Evolutionary conservation across 345 rosid species (phyloP).

Genomic region (Hypericum androsaemum): DNA sequence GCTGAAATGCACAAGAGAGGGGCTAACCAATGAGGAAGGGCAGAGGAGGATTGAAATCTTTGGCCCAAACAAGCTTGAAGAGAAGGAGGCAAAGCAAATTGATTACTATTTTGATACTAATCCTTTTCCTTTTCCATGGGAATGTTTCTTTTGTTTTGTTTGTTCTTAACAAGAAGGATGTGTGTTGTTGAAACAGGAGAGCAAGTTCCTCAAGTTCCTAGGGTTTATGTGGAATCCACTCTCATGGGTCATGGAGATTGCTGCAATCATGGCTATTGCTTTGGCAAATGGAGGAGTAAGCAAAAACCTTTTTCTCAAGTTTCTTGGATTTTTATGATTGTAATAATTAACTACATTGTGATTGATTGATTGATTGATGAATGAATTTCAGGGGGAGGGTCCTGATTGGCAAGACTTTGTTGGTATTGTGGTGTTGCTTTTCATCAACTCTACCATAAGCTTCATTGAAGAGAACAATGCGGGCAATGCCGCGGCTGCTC

Average conservation of each 20-base stretch:
- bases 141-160: background rate
- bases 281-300: constrained; percentile 76
- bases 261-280: constrained; percentile 76
- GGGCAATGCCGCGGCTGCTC: constrained; percentile 86
- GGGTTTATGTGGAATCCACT: constrained; percentile 96
- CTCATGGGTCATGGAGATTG: constrained; percentile 89
- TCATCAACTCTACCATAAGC: constrained; percentile 75
- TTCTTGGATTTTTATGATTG: background rate
- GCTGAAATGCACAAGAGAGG: constrained; percentile 68
- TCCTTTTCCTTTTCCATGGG: background rate
- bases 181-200: constrained; percentile 38
- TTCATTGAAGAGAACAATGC: constrained; percentile 80
- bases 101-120: background rate
- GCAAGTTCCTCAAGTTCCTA: constrained; percentile 57
- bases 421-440: constrained; percentile 55
- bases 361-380: background rate
- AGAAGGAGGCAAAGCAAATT: constrained; percentile 34
- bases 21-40: constrained; percentile 65
- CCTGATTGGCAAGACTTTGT: constrained; percentile 89
- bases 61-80: constrained; percentile 94
- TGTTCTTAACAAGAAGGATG: background rate
- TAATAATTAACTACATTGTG: background rate
- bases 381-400: constrained; percentile 50
- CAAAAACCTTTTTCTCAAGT: background rate
- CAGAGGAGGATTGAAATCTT: constrained; percentile 59